Evolutionary conservation across 257 asterid species (phyloP), one percentile per base, ranked within the genome.

Genomic region (Ballota nigra): DNA sequence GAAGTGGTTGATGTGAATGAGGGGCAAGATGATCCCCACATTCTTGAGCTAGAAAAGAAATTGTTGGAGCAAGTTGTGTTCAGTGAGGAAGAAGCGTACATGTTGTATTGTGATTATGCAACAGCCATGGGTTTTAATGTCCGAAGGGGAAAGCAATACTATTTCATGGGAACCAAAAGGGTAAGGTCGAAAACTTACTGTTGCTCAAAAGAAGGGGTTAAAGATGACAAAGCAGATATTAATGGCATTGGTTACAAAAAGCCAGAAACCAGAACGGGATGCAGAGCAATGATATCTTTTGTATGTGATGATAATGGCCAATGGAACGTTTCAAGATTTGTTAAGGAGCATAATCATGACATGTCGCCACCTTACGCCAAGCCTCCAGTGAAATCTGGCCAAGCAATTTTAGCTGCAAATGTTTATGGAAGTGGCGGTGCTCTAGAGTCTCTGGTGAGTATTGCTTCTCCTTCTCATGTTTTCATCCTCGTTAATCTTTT

Each of bases 301-400:
- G 73, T 82, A 9, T 85, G 92, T 20, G 86, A 82, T 62, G 83
- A 80, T 59, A 69, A 70, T 53, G 91, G 92, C 5, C 81, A 81
- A 23, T 88, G 96, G 96, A 86, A 84, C 74, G 96, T 84, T 19
- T 66, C 92, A 8, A 86, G 74, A 68, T 88, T 86, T 73, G 71
- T 72, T 0, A 88, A 84, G 87, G 92, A 84, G 72, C 96, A 88
- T 71, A 88, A 88, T 77, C 92, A 88, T 83, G 88, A 88, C 64
- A 83, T 85, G 96, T 82, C 88, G 56, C 85, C 78, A 3, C 83
- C 87, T 9, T 83, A 78, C 56, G 84, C 79, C 31, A 84, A 84
- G 86, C 92, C 91, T 40, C 63, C 73, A 12, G 69, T 80, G 75
- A 83, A 85, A 74, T 85, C 96, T 62, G 96, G 90, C 34, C 86